Evolutionary conservation across 169 alveolate species (phyloP).

Genomic region (Prorocentrum cordatum): DNA sequence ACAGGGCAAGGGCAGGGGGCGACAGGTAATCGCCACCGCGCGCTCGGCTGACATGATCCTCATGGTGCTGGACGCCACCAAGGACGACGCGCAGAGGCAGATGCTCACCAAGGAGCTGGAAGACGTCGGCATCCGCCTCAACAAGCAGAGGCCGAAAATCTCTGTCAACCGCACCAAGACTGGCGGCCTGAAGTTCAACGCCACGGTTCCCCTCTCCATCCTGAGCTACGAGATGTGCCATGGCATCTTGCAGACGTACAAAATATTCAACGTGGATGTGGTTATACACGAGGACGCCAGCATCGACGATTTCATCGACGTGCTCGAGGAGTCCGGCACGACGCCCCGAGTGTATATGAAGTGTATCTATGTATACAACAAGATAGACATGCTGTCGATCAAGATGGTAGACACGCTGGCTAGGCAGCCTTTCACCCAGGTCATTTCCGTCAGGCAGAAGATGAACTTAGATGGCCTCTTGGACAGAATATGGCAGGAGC

Average conservation of each 20-base stretch:
- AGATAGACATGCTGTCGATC: slow-evolving; percentile 75
- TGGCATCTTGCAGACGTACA: slow-evolving; percentile 83
- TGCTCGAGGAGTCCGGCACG: slow-evolving; percentile 89
- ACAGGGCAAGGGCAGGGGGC: slow-evolving; percentile 92
- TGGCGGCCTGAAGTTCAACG: slow-evolving; percentile 57
- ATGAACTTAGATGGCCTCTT: slow-evolving; percentile 93
- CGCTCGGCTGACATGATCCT: slow-evolving; percentile 90
- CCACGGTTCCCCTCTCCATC: slow-evolving; percentile 69
- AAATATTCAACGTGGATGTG: slow-evolving; percentile 89
- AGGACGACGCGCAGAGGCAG: slow-evolving; percentile 88
- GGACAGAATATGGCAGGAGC: slow-evolving; percentile 93
- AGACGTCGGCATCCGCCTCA: slow-evolving; percentile 94
- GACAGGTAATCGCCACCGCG: slow-evolving; percentile 93
- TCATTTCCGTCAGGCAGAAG: slow-evolving; percentile 76
- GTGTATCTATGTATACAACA: slow-evolving; percentile 80
- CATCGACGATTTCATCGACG: slow-evolving; percentile 94
- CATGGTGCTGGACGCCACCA: slow-evolving; percentile 91
- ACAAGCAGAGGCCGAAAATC: slow-evolving; percentile 87
- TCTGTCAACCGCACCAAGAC: slow-evolving; percentile 31
- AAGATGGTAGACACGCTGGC: slow-evolving; percentile 77
- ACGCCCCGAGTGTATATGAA: slow-evolving; percentile 53
- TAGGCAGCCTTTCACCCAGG: slow-evolving; percentile 84
- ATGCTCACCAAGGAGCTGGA: slow-evolving; percentile 91
- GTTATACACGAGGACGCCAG: slow-evolving; percentile 90
- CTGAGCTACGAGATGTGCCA: slow-evolving; percentile 66